Percentiles rank a stretch among this genome's conserved stretches.
Evolutionary conservation across 352 stramenopile genomes (phyloP).

Genomic region (Pythium rhizo-oryzae): DNA sequence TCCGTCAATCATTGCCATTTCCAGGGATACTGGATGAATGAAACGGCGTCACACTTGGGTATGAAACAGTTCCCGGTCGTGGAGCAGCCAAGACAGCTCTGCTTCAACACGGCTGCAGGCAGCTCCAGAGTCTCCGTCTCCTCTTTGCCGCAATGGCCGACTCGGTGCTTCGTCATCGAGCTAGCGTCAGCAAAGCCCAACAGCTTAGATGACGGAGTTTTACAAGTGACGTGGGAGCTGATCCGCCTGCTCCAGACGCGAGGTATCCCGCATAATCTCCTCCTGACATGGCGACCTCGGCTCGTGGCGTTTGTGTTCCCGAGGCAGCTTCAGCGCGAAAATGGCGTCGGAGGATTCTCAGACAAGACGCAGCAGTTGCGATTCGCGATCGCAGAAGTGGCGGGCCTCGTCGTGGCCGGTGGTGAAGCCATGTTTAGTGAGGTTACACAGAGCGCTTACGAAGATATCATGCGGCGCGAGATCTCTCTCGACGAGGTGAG

Average conservation of each 20-base stretch:
- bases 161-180: constrained; percentile 48
- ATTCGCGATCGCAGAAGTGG: constrained; percentile 64
- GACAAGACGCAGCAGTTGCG: constrained; percentile 32
- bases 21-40: constrained; percentile 59
- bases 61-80: constrained; percentile 45
- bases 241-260: constrained; percentile 42
- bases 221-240: constrained; percentile 37
- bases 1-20: constrained; percentile 82
- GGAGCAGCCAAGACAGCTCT: constrained; percentile 34
- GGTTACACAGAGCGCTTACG: constrained; percentile 45
- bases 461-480: constrained; percentile 44
- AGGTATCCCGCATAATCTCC: constrained; percentile 57
- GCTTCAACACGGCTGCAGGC: constrained; percentile 24
- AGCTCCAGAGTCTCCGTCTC: constrained; percentile 23
- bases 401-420: constrained; percentile 54
- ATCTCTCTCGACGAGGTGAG: constrained; percentile 53
- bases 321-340: constrained; percentile 55
- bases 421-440: constrained; percentile 34
- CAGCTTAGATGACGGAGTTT: neutral
- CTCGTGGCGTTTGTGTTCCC: constrained; percentile 57
- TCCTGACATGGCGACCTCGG: constrained; percentile 30
- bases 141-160: constrained; percentile 46
- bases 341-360: constrained; percentile 29
- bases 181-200: neutral
- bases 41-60: constrained; percentile 5